Percentiles rank a stretch among this genome's conserved stretches.
These are phyloP conservation scores for Sideroxylon spinosum DNA, from an alignment of 179 eudicot species.

Conservation along the genomic window DNA sequence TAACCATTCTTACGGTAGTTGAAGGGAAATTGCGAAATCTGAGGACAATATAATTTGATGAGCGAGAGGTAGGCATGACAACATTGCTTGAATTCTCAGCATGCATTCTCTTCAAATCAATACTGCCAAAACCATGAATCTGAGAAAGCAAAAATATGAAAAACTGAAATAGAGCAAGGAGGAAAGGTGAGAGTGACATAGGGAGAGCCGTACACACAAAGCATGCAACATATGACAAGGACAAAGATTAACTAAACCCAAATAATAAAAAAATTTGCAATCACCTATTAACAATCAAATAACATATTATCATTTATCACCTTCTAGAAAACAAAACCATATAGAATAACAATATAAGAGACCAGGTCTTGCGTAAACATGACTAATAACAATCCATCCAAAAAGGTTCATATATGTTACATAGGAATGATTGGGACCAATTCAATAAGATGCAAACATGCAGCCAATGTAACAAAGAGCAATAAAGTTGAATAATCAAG, in stretches of 20 bases:
- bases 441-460: not conserved
- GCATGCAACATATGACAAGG: conserved; percentile 4
- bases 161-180: conserved; percentile 30
- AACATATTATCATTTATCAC: not conserved
- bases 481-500: no score
- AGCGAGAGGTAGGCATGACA: conserved; percentile 72
- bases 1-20: conserved; percentile 46
- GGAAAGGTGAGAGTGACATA: conserved; percentile 25
- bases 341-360: not conserved
- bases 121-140: conserved; percentile 88
- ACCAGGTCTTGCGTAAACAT: not conserved
- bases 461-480: no score
- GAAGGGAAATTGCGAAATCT: conserved; percentile 47
- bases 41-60: conserved; percentile 69
- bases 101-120: conserved; percentile 90
- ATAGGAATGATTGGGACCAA: not conserved
- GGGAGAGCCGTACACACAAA: conserved; percentile 21
- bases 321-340: not conserved
- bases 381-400: not conserved
- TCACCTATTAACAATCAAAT: not conserved
- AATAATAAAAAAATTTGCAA: not conserved
- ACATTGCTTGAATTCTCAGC: conserved; percentile 63
- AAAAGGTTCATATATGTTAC: not conserved
- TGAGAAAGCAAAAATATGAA: conserved; percentile 52
- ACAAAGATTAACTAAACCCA: not conserved